Evolutionary conservation across 2,329 filamentous ascomycete genomes (phyloP).

Genomic region (Karstenula rhodostoma): DNA sequence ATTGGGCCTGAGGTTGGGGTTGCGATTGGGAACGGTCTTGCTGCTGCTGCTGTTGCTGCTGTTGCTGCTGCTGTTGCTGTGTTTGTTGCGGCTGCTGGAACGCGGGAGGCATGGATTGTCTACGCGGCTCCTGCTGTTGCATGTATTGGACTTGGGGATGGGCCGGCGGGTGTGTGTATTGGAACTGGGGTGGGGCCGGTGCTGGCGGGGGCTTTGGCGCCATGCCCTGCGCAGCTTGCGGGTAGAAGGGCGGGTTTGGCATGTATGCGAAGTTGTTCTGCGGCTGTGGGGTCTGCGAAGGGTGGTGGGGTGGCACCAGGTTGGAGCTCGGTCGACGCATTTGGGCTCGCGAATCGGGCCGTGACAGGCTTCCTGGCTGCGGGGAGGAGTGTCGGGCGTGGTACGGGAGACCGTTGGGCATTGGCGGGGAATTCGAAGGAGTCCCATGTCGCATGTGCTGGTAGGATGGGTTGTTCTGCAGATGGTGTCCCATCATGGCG

Average conservation of each 20-base stretch:
- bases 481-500: conserved; percentile 58
- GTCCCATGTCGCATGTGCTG: conserved; percentile 83
- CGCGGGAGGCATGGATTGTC: conserved; percentile 75
- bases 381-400: conserved; percentile 80
- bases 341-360: conserved; percentile 81
- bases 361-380: conserved; percentile 77
- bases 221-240: conserved; percentile 62
- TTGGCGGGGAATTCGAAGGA: conserved; percentile 87
- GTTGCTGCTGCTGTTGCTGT: conserved; percentile 64
- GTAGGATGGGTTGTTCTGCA: conserved; percentile 68
- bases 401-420: conserved; percentile 75
- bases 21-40: conserved; percentile 54
- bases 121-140: conserved; percentile 78
- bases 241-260: conserved; percentile 84
- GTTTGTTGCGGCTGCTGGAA: conserved; percentile 66
- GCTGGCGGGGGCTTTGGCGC: conserved; percentile 50
- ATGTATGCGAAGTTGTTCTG: conserved; percentile 82
- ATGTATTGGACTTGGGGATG: conserved; percentile 69
- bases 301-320: conserved; percentile 70
- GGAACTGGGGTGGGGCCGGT: conserved; percentile 54
- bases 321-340: conserved; percentile 78
- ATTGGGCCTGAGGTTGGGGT: conserved; percentile 60
- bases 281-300: conserved; percentile 68
- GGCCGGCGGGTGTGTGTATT: conserved; percentile 55
- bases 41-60: conserved; percentile 60